Base-by-base conservation (phyloP, 495 filamentous ascomycete genomes). In the Endocarpon pusillum region DNA sequence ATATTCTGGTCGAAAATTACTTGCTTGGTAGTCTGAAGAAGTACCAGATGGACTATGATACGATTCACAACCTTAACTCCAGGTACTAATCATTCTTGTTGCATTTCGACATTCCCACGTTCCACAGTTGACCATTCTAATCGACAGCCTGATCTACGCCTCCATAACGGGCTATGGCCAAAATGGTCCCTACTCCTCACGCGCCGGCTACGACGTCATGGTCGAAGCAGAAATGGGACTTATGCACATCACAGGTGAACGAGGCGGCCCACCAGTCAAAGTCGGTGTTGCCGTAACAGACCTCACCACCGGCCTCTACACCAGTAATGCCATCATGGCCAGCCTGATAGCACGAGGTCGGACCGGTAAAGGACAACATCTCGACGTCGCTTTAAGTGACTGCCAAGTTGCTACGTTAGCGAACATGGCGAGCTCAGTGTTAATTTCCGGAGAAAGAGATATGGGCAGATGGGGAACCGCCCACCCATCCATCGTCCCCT, bases 161-260 rank as follows among this genome's bases (percentile, higher is more conserved):
- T 75, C 69, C 48, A 77, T 78, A 39, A 78, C 74, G 1, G 74
- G 74, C 15, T 82, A 82, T 44, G 89, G 89, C 3, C 89, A 97
- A 52, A 93, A 81, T 2, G 89, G 89, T 0, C 91, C 91, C 0
- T 94, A 93, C 53, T 75, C 76, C 12, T 70, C 74, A 30, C 69
- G 91, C 4, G 84, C 89, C 6, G 89, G 89, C 8, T 97, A 97
- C 60, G 89, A 97, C 55, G 91, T 97, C 37, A 96, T 97, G 85
- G 91, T 97, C 0, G 89, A 97, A 55, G 91, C 87, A 26, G 89
- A 96, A 53, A 83, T 97, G 62, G 89, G 89, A 3, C 49, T 97
- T 36, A 97, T 97, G 89, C 91, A 97, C 51, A 96, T 97, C 35
- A 97, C 89, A 0, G 89, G 89, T 8, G 63, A 65, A 26, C 59